Evolutionary conservation across 2,329 filamentous ascomycete species (phyloP), one percentile per base, ranked within the genome.

Genomic region (Chalaropsis thielavioides): DNA sequence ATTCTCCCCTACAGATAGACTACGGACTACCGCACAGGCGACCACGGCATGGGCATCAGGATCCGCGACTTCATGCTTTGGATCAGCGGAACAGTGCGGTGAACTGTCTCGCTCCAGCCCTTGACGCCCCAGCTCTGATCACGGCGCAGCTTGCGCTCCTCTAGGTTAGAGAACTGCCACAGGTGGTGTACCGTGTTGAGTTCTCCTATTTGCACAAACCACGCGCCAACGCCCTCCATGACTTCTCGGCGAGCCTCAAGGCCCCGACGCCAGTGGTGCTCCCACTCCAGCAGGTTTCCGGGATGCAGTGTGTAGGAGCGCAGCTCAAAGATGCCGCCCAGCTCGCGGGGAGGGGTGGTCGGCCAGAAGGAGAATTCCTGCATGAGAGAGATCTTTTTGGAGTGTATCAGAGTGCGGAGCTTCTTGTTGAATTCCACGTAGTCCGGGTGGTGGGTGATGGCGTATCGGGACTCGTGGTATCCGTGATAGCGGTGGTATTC

Each of bases 341-440:
- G 83, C 71, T 90, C 81, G 67, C 94, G 90, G 0, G 94, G 94
- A 4, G 92, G 83, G 0, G 90, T 92, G 2, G 94, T 99, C 1
- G 94, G 94, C 94, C 94, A 99, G 82, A 99, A 99, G 43, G 92
- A 96, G 77, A 99, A 99, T 76, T 99, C 94, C 75, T 99, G 94
- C 94, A 99, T 99, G 62, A 99, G 82, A 0, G 92, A 96, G 3
- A 87, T 88, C 70, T 86, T 85, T 79, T 96, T 97, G 68, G 84
- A 84, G 67, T 81, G 85, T 73, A 99, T 92, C 68, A 97, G 79
- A n/a, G 79, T 81, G 76, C 91, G 92, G 63, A 99, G 86, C 76
- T 92, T 89, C 68, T 78, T 79, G 73, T 96, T 90, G 73, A 96
- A 96, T 10, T 83, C 87, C 69, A 85, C 78, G 74, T 90, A 97